Conservation (phyloP, 2,329 filamentous ascomycete genomes). For the Neophaeococcomyces mojaviensis region DNA sequence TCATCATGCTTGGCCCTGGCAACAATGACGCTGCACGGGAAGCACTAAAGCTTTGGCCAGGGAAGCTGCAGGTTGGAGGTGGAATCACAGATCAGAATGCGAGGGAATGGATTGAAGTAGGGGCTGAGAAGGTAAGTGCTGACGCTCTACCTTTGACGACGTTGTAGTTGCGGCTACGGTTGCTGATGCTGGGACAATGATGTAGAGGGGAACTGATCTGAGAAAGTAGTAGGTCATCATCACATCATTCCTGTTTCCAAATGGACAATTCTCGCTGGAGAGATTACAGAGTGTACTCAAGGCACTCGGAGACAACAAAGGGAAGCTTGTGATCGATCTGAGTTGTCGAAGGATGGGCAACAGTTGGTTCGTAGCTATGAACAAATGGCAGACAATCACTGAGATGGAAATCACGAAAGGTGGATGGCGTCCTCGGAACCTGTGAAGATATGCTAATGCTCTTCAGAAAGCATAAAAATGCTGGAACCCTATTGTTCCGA, state of each 20-base stretch:
- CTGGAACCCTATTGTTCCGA: slow-evolving; percentile 92
- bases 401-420: slow-evolving; percentile 90
- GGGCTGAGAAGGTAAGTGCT: slow-evolving; percentile 72
- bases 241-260: slow-evolving; percentile 88
- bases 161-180: slow-evolving; percentile 6
- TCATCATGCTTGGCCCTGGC: slow-evolving; percentile 90
- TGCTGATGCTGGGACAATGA: not conserved
- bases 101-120: slow-evolving; percentile 72
- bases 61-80: slow-evolving; percentile 81
- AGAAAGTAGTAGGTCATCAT: slow-evolving; percentile 73
- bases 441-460: not conserved
- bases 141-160: not conserved
- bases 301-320: slow-evolving; percentile 64
- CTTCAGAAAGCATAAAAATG: slow-evolving; percentile 64
- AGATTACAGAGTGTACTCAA: slow-evolving; percentile 67
- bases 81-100: slow-evolving; percentile 85
- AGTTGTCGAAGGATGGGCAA: slow-evolving; percentile 73
- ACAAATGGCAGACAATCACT: slow-evolving; percentile 97
- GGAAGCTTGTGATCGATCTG: slow-evolving; percentile 86
- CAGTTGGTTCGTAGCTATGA: slow-evolving; percentile 95
- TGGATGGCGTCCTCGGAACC: slow-evolving; percentile 36
- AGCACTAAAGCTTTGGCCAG: slow-evolving; percentile 70
- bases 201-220: not conserved
- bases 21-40: slow-evolving; percentile 74
- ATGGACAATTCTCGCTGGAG: slow-evolving; percentile 69